Base-by-base conservation (phyloP, 805 yeast species). In the Saccharomyces cerevisiae region DNA sequence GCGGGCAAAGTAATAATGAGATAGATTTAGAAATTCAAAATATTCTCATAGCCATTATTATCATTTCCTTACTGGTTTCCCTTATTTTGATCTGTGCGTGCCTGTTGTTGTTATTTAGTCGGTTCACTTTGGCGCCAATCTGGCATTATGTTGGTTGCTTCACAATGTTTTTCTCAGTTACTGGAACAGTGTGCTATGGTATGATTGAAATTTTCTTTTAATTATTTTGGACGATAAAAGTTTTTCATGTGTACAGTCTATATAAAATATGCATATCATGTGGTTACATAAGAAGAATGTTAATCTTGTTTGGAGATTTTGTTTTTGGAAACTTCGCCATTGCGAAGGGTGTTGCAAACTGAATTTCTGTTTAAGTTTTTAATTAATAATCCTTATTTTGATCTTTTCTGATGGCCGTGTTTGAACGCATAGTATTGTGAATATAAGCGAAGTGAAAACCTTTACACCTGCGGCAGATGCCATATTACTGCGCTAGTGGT, bases 91-190 rank as follows among this genome's bases (percentile, higher is more conserved):
- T 62, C 24, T 57, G 62, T 28, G 27, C 57, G 31, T 59, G 64
- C 30, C 51, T 68, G 26, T 47, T 67, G 14, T 53, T 68, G 1
- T 51, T 67, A n/a, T 67, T 68, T 50, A 67, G 69, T 48, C 59
- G 72, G 47, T 66, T 55, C 52, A 53, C 61, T 1, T 53, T 62
- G 32, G 72, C 70, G 3, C 72, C 72, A 5, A 51, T 60, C 6
- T 68, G 72, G 72, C 71, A 68, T 58, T 68, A 68, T 47, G 48
- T 61, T 26, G 54, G 60, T 21, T 60, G 67, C 47, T 64, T 67
- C 47, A 26, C 60, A 1, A 49, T 67, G 28, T 68, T 67, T 47
- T 50, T 65, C 6, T 28, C 61, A 11, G 64, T 67, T 5, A 61
- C 65, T 11, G 57, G 59, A 32, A 65, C 67, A 10, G 70, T 63